A percentile compares a stretch with the other conserved stretches of the same genome.
These are phyloP conservation scores for Schoenoplectus tabernaemontani DNA, from an alignment of 202 grass and related monocot species.

Conservation along the genomic window DNA sequence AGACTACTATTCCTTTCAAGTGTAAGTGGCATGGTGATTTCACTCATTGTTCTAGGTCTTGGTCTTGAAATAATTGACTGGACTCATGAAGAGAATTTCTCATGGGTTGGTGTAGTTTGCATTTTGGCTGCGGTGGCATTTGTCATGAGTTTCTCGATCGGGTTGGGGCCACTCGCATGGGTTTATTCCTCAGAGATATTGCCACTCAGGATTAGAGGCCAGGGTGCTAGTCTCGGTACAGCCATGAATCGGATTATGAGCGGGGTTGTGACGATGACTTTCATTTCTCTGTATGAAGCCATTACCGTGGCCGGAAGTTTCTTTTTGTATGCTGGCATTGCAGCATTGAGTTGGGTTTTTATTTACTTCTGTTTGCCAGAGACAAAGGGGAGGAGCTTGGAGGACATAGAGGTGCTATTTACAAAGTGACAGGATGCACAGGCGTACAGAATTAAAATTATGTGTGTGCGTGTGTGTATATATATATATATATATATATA, in stretches of 20 bases:
- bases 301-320: constrained; percentile 65
- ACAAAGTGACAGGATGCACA: constrained; percentile 27
- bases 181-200: constrained; percentile 94
- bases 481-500: background rate
- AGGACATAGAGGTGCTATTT: constrained; percentile 89
- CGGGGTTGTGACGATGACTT: constrained; percentile 62
- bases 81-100: constrained; percentile 28
- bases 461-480: too few relatives aligned
- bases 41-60: constrained; percentile 37
- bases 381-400: constrained; percentile 64
- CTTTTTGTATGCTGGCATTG: constrained; percentile 63
- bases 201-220: constrained; percentile 61
- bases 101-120: constrained; percentile 24
- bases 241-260: constrained; percentile 57
- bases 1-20: constrained; percentile 57
- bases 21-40: constrained; percentile 53
- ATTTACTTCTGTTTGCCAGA: constrained; percentile 68
- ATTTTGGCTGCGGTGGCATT: constrained; percentile 43
- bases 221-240: constrained; percentile 66
- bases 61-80: constrained; percentile 29
- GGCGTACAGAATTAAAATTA: too few relatives aligned
- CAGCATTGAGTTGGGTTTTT: constrained; percentile 45
- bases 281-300: constrained; percentile 68
- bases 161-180: constrained; percentile 69
- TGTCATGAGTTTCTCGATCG: constrained; percentile 66